phyloP scores from a whole-genome alignment of 768 basidiomycete genomes.

The Austroboletus festivus region DNA sequence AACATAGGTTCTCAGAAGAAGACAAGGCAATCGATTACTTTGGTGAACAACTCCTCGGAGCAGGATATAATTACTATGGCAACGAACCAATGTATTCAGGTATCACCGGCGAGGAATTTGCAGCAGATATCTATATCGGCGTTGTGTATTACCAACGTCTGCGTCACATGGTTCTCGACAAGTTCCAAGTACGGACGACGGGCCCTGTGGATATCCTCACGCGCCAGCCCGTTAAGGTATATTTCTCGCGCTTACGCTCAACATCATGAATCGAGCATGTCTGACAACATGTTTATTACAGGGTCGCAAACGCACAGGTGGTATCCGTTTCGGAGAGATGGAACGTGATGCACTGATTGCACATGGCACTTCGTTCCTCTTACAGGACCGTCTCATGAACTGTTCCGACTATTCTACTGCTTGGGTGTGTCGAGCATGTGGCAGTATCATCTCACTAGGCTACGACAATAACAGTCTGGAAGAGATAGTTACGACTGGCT shows the following conservation, averaged over 20 bases:
- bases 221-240: constrained; percentile 93
- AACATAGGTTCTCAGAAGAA: constrained; percentile 81
- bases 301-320: constrained; percentile 98
- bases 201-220: constrained; percentile 96
- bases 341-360: constrained; percentile 98
- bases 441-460: constrained; percentile 91
- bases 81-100: constrained; percentile 99
- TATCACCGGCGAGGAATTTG: constrained; percentile 97
- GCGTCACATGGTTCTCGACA: constrained; percentile 99
- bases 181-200: constrained; percentile 98
- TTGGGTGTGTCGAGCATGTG: constrained; percentile 97
- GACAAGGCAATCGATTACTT: constrained; percentile 99
- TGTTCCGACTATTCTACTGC: constrained; percentile 99
- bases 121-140: constrained; percentile 97
- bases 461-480: constrained; percentile 86
- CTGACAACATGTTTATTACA: constrained; percentile 29
- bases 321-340: constrained; percentile 99
- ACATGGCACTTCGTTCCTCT: constrained; percentile 96
- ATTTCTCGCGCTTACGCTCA: constrained; percentile 16
- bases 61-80: constrained; percentile 98
- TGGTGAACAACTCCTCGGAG: constrained; percentile 86
- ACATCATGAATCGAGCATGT: neutral
- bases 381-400: constrained; percentile 99
- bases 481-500: constrained; percentile 49
- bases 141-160: constrained; percentile 98